Conservation (phyloP, 768 basidiomycete species). For the Tulasnella sp. region DNA sequence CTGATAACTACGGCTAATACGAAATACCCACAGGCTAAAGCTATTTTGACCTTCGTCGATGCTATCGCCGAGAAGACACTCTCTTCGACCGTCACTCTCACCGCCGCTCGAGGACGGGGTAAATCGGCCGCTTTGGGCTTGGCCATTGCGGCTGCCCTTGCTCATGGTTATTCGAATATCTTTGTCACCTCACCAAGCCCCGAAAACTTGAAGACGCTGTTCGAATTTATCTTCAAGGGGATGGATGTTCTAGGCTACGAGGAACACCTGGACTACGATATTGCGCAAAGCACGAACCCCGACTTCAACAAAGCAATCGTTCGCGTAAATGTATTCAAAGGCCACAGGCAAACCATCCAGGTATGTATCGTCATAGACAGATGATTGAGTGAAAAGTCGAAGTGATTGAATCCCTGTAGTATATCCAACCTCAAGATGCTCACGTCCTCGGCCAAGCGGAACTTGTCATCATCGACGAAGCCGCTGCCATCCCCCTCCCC, state of each 20-base stretch:
- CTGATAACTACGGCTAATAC: too few species aligned
- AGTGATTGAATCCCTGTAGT: constrained; percentile 54
- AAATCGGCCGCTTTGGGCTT: constrained; percentile 97
- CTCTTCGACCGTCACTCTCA: constrained; percentile 92
- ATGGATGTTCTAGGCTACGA: constrained; percentile 93
- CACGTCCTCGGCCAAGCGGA: constrained; percentile 98
- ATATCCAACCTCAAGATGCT: constrained; percentile 97
- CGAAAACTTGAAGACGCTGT: constrained; percentile 96
- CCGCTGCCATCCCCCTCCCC: constrained; percentile 95
- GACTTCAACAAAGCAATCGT: constrained; percentile 96
- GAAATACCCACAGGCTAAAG: constrained; percentile 68
- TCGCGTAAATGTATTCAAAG: constrained; percentile 88
- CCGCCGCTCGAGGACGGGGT: constrained; percentile 92
- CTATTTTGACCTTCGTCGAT: constrained; percentile 91
- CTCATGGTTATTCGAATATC: constrained; percentile 94
- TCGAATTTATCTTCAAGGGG: constrained; percentile 97
- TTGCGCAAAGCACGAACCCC: constrained; percentile 90
- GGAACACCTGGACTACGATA: constrained; percentile 97
- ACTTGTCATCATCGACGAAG: constrained; percentile 96
- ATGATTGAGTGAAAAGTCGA: background rate
- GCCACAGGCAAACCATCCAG: constrained; percentile 96
- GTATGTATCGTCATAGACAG: constrained; percentile 47
- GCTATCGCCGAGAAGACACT: constrained; percentile 92
- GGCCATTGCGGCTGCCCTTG: constrained; percentile 89
- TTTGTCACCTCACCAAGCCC: constrained; percentile 98